Conservation (phyloP, 169 alveolate genomes). For the Plasmodium gonderi region DNA sequence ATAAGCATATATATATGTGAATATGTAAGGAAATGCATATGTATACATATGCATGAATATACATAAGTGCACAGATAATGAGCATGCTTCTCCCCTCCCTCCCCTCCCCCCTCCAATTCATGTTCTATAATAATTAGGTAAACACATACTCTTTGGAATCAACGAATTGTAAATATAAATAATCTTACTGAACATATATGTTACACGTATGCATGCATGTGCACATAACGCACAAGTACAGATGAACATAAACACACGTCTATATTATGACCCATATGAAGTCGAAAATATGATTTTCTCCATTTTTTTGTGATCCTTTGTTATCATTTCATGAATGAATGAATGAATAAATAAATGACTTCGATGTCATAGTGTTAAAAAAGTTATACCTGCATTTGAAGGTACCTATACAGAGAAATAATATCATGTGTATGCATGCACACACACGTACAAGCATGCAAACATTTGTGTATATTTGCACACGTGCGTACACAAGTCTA, state of each 20-base stretch:
- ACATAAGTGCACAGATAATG: not conserved
- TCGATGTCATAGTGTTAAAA: not conserved
- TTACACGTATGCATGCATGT: not conserved
- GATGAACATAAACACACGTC: not conserved
- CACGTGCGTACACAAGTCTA: not conserved
- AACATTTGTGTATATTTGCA: not conserved
- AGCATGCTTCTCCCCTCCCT: no score
- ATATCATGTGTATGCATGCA: not conserved
- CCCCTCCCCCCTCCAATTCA: not conserved
- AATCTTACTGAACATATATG: not conserved
- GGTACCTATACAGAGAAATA: not conserved
- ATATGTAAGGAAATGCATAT: not conserved
- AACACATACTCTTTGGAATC: not conserved
- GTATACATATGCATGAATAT: not conserved
- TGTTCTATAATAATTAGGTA: not conserved
- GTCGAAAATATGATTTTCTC: not conserved
- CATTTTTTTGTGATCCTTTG: not conserved
- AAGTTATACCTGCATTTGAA: not conserved
- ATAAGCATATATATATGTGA: not conserved
- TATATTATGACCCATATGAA: not conserved
- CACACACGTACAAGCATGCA: not conserved
- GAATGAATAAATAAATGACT: no score
- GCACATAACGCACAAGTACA: not conserved
- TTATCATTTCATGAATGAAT: not conserved
- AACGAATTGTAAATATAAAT: not conserved